Conservation (phyloP, 805 yeast species). For the Candida caryicola region DNA sequence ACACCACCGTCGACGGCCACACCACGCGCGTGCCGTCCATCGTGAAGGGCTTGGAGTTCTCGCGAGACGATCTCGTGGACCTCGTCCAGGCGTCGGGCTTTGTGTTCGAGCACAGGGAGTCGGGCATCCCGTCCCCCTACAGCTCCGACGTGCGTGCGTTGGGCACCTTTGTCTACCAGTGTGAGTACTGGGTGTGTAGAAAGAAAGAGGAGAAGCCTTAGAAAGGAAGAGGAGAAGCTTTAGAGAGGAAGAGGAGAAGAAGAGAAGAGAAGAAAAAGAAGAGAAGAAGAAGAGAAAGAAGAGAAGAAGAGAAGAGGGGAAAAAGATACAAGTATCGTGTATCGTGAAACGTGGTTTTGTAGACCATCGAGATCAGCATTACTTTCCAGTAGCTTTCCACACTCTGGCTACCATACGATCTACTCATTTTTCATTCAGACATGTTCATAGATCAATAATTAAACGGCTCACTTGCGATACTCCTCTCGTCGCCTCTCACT, state of each 20-base stretch:
- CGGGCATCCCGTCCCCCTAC: constrained; percentile 49
- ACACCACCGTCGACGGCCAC: constrained; percentile 16
- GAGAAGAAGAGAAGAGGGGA: too few relatives aligned
- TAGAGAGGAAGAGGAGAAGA: too few relatives aligned
- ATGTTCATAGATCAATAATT: too few relatives aligned
- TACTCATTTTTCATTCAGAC: too few relatives aligned
- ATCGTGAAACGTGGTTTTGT: too few relatives aligned
- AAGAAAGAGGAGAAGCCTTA: constrained; percentile 21
- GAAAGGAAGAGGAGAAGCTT: too few relatives aligned
- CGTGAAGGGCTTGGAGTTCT: constrained; percentile 56
- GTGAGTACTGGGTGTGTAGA: constrained; percentile 68
- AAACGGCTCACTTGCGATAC: neutral
- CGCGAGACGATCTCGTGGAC: constrained; percentile 51
- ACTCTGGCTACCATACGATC: too few relatives aligned
- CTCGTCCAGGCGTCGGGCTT: constrained; percentile 52
- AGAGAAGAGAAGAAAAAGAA: too few relatives aligned
- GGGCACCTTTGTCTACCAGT: constrained; percentile 56
- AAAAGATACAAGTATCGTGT: too few relatives aligned
- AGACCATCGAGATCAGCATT: too few relatives aligned
- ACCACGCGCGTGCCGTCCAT: constrained; percentile 31
- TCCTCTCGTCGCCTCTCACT: neutral
- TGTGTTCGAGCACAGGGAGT: constrained; percentile 41
- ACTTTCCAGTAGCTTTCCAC: too few relatives aligned
- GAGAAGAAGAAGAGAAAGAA: too few relatives aligned
- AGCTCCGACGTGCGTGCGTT: constrained; percentile 49